Percentiles rank a stretch among this genome's conserved stretches.
Evolutionary conservation across 176 grass and related monocot species (phyloP).

Genomic region (Bothriochloa decipiens): DNA sequence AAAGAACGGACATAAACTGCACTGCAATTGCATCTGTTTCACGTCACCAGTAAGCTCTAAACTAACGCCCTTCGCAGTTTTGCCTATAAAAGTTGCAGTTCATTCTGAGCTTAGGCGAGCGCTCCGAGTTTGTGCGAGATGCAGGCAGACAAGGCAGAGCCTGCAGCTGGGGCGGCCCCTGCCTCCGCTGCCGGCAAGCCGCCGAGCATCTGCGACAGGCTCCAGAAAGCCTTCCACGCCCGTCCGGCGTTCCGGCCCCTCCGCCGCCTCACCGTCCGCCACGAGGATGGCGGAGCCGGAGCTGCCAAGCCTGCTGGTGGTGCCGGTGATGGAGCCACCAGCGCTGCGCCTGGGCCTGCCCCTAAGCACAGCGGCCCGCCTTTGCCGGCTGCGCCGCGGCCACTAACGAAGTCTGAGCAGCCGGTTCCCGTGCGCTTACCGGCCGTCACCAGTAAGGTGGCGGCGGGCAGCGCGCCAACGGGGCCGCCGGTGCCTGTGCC

Average conservation of each 20-base stretch:
- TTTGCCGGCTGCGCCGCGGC: neutral
- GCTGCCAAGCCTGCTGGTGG: neutral
- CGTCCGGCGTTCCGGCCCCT: slow-evolving; percentile 47
- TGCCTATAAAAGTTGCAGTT: slow-evolving; percentile 27
- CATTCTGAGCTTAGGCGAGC: neutral
- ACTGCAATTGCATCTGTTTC: neutral
- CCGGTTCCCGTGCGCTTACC: neutral
- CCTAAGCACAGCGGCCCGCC: slow-evolving; percentile 5
- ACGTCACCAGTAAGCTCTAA: slow-evolving; percentile 38
- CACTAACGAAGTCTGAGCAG: neutral
- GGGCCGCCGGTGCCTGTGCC: slow-evolving; percentile 36
- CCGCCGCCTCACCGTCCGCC: slow-evolving; percentile 40
- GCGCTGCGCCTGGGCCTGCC: neutral
- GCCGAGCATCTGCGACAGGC: slow-evolving; percentile 39
- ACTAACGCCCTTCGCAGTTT: too few relatives aligned
- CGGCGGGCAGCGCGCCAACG: neutral
- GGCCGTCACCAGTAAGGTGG: neutral
- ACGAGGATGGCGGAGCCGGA: slow-evolving; percentile 21
- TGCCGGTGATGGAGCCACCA: neutral
- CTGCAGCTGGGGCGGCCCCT: neutral
- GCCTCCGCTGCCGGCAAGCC: neutral
- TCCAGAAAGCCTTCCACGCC: slow-evolving; percentile 45
- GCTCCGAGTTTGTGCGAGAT: slow-evolving; percentile 3
- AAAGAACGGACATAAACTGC: slow-evolving; percentile 30
- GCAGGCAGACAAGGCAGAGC: slow-evolving; percentile 36